These are phyloP conservation scores for Prunus kanzakura DNA, from an alignment of 306 rosid species.

Conservation along the genomic window DNA sequence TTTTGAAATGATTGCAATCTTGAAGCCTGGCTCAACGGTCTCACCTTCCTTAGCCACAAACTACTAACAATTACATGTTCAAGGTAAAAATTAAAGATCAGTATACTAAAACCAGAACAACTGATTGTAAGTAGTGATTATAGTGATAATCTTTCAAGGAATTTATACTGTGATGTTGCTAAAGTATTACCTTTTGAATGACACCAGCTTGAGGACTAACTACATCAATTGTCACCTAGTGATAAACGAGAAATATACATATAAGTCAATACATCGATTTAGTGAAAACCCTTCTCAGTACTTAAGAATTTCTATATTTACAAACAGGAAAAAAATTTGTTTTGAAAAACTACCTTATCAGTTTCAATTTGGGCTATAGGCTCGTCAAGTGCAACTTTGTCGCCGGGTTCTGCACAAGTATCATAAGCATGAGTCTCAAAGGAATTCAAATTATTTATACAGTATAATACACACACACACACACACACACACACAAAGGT, in stretches of 20 bases:
- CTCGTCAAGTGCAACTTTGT: constrained; percentile 52
- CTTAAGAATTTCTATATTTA: not conserved
- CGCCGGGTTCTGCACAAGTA: constrained; percentile 52
- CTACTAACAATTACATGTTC: constrained; percentile 27
- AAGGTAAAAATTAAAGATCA: constrained; percentile 3
- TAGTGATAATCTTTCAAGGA: not conserved
- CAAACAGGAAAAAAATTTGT: not conserved
- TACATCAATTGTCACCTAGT: constrained; percentile 67
- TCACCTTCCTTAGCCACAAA: constrained; percentile 58
- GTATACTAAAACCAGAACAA: not conserved
- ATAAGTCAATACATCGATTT: not conserved
- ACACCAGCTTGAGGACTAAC: constrained; percentile 57
- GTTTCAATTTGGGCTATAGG: constrained; percentile 67
- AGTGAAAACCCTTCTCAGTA: not conserved
- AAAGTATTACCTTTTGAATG: constrained; percentile 40
- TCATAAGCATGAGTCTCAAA: constrained; percentile 20
- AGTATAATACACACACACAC: not conserved
- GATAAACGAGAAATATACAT: constrained; percentile 4
- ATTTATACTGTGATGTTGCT: not conserved
- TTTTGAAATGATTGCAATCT: constrained; percentile 58
- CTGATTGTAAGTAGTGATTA: not conserved
- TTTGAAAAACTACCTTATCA: constrained; percentile 37
- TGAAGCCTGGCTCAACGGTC: constrained; percentile 57
- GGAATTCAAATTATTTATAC: constrained; percentile 9
- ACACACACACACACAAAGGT: not conserved